Evolutionary conservation across 202 grass and related monocot species (phyloP).

Genomic region (Carex arenaria): DNA sequence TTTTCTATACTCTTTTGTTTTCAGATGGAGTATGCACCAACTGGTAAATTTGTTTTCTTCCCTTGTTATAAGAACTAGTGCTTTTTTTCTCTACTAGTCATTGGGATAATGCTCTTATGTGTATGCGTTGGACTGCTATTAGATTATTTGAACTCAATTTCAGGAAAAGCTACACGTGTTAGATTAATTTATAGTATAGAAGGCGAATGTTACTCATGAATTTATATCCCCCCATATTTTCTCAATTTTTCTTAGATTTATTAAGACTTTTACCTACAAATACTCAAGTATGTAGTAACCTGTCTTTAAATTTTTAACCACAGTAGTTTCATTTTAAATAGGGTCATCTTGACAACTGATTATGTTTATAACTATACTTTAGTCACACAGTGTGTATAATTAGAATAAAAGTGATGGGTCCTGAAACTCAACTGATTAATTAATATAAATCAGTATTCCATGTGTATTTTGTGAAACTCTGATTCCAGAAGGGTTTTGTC

Average conservation of each 20-base stretch:
- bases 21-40: constrained; percentile 79
- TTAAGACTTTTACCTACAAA: background rate
- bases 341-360: background rate
- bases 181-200: background rate
- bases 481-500: background rate
- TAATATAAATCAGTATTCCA: background rate
- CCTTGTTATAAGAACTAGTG: background rate
- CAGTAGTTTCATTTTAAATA: background rate
- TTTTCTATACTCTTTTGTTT: constrained; percentile 47
- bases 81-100: background rate
- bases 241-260: background rate
- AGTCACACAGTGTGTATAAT: too few species aligned
- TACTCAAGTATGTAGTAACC: background rate
- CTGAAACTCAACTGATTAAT: too few species aligned
- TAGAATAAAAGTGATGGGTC: too few species aligned
- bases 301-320: background rate
- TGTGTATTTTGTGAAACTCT: background rate
- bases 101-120: background rate
- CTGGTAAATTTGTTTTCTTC: constrained; percentile 48
- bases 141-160: background rate
- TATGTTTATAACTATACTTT: background rate
- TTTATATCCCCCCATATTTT: too few species aligned
- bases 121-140: background rate
- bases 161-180: background rate
- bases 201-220: too few species aligned